Evolutionary conservation across 2,329 filamentous ascomycete genomes (phyloP).

Genomic region (Aureobasidium sp.): DNA sequence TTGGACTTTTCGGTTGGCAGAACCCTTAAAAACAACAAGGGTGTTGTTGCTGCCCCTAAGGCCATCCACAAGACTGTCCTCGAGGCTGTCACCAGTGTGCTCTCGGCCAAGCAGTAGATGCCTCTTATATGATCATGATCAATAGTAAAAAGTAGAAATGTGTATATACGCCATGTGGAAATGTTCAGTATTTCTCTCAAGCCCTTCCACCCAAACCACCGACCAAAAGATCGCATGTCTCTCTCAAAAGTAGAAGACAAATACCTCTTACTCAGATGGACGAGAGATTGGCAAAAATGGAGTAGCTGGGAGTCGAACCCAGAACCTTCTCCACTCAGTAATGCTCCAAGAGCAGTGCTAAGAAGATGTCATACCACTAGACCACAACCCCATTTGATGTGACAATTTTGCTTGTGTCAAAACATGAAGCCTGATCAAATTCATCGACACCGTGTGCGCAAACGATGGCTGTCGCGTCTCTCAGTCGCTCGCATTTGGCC

Average conservation of each 20-base stretch:
- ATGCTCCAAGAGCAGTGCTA: conserved; percentile 1
- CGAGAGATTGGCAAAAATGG: background rate
- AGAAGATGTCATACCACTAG: conserved; percentile 10
- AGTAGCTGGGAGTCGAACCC: conserved; percentile 9
- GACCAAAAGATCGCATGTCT: no score
- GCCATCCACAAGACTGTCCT: conserved; percentile 69
- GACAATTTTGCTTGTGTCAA: no score
- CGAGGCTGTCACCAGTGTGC: conserved; percentile 70
- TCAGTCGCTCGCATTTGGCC: no score
- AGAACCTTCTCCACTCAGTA: conserved; percentile 8
- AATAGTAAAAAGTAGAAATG: background rate
- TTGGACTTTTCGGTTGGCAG: conserved; percentile 82
- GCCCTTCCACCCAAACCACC: background rate
- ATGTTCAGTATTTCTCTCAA: no score
- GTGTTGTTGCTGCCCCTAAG: conserved; percentile 79
- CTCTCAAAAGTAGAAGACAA: background rate
- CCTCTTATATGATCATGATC: background rate
- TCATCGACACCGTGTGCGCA: no score
- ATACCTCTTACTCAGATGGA: no score
- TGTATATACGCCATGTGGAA: background rate
- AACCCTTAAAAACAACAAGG: conserved; percentile 84
- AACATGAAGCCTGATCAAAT: no score
- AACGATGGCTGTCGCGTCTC: no score
- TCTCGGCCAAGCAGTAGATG: conserved; percentile 39
- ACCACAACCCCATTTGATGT: conserved; percentile 1